A percentile compares a stretch with the other conserved stretches of the same genome.
Conservation (phyloP, 176 grass and related monocot genomes). For the barley (Hordeum vulgare) region MorexV3_pseudomolecules_assembly NC_058521.1:31504456-31504955, state of each 20-base stretch:
- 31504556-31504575: conserved; percentile 67
- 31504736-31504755: conserved; percentile 86
- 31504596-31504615: not conserved
- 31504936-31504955: conserved; percentile 99
- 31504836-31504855: not conserved
- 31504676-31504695: conserved; percentile 52
- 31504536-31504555: conserved; percentile 45
- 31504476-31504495: not conserved
- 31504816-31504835: not conserved
- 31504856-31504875: not conserved
- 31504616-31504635: not conserved
- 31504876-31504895: conserved; percentile 98
- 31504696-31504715: conserved; percentile 86
- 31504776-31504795: conserved; percentile 27
- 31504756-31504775: conserved; percentile 99
- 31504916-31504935: conserved; percentile 96
- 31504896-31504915: conserved; percentile 93
- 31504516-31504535: not conserved
- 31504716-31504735: conserved; percentile 81
- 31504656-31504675: not conserved
- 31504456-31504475: not conserved
- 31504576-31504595: conserved; percentile 36
- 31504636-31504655: not conserved
- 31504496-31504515: not conserved
- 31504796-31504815: not conserved